These are phyloP conservation scores for Sporothrix humicola DNA, from an alignment of 2,329 filamentous ascomycete species.

Conservation along the genomic window DNA sequence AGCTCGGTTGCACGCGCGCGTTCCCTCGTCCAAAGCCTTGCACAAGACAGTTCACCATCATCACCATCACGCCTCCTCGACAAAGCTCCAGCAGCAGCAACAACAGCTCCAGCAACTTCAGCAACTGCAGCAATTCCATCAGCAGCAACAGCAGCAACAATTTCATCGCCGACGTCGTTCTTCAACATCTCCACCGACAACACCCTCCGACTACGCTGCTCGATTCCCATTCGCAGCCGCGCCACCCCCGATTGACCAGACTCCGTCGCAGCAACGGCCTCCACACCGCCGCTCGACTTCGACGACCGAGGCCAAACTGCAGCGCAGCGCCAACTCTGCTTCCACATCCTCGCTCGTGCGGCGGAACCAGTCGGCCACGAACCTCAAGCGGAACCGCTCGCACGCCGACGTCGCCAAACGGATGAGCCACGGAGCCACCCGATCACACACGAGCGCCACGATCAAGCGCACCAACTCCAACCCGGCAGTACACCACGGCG, in stretches of 20 bases:
- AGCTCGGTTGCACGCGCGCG: conserved; percentile 57
- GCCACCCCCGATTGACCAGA: conserved; percentile 27
- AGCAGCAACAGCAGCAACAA: conserved; percentile 38
- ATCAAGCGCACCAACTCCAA: conserved; percentile 61
- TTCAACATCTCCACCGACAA: conserved; percentile 49
- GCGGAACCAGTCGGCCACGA: conserved; percentile 61
- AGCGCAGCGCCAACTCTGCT: conserved; percentile 52
- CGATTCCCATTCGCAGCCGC: conserved; percentile 37
- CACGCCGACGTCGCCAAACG: conserved; percentile 60
- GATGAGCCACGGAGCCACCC: conserved; percentile 51
- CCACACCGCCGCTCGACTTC: conserved; percentile 56
- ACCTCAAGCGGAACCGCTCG: conserved; percentile 65
- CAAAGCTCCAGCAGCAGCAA: conserved; percentile 36
- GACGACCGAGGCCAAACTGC: conserved; percentile 56
- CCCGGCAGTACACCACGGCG: conserved; percentile 52
- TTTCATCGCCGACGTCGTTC: conserved; percentile 50
- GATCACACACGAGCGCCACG: conserved; percentile 43
- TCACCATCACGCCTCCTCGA: conserved; percentile 12
- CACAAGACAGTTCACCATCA: conserved; percentile 47
- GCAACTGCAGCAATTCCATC: conserved; percentile 28
- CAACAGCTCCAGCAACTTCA: conserved; percentile 31
- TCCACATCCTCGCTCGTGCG: conserved; percentile 55
- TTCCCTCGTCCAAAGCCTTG: conserved; percentile 58
- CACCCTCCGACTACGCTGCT: conserved; percentile 47
- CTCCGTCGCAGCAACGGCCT: conserved; percentile 41